Evolutionary conservation across 345 rosid genomes (phyloP).

Genomic region (Eucalyptus globulus): DNA sequence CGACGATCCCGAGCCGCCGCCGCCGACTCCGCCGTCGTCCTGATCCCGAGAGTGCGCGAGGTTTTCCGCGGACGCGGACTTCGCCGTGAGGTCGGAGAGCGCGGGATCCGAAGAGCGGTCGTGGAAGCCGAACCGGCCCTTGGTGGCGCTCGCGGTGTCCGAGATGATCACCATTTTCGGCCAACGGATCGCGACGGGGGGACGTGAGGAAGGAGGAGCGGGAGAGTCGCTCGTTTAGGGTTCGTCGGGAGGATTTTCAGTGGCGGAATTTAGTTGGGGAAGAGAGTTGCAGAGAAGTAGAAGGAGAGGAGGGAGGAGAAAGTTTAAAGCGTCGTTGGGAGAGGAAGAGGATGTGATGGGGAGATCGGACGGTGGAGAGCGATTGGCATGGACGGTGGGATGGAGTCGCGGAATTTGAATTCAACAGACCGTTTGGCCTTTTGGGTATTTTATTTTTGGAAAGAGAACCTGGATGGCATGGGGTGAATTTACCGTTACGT

Average conservation of each 20-base stretch:
- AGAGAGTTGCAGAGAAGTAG: not conserved
- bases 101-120: slow-evolving; percentile 41
- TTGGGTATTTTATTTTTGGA: not conserved
- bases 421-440: slow-evolving; percentile 11
- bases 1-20: slow-evolving; percentile 19
- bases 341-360: not conserved
- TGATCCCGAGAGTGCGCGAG: slow-evolving; percentile 16
- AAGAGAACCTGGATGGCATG: not conserved
- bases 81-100: slow-evolving; percentile 35
- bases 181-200: not conserved
- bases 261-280: not conserved
- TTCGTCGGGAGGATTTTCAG: not conserved
- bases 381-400: slow-evolving; percentile 5
- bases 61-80: slow-evolving; percentile 31
- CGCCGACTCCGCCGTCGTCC: slow-evolving; percentile 25
- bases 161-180: slow-evolving; percentile 59
- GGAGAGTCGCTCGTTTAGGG: not conserved
- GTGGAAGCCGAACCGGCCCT: slow-evolving; percentile 81
- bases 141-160: slow-evolving; percentile 75
- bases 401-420: slow-evolving; percentile 2
- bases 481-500: not conserved
- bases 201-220: not conserved
- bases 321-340: not conserved
- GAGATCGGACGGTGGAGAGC: slow-evolving; percentile 7
- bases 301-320: not conserved